phyloP scores from a whole-genome alignment of 495 filamentous ascomycete species.

The Podospora appendiculata region DNA sequence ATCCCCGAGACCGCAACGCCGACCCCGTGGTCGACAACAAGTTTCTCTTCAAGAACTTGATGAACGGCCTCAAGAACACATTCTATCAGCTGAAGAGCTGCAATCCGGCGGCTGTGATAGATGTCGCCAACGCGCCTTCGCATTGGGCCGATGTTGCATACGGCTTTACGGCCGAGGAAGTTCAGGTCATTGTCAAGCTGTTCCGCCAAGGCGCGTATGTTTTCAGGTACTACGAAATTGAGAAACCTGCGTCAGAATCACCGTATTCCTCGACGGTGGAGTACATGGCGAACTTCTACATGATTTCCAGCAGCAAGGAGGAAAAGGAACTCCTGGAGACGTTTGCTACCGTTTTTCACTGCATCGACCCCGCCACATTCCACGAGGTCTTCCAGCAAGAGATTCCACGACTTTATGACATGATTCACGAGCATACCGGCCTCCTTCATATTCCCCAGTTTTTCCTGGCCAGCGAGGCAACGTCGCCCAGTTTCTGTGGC shows the following conservation, averaged over 20 bases:
- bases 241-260: conserved; percentile 67
- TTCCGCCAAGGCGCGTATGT: conserved; percentile 94
- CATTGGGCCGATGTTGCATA: conserved; percentile 96
- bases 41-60: conserved; percentile 96
- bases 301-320: conserved; percentile 84
- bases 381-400: conserved; percentile 97
- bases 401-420: conserved; percentile 91
- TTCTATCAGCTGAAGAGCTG: conserved; percentile 91
- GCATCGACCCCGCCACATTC: conserved; percentile 96
- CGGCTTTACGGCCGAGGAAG: conserved; percentile 95
- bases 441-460: conserved; percentile 95
- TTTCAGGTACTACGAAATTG: conserved; percentile 91
- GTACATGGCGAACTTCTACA: conserved; percentile 87
- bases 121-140: conserved; percentile 66
- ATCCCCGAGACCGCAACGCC: conserved; percentile 79
- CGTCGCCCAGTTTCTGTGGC: conserved; percentile 91
- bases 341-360: conserved; percentile 97
- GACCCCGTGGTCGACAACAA: conserved; percentile 98
- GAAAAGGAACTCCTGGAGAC: conserved; percentile 97
- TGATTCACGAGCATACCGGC: conserved; percentile 95
- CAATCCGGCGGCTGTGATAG: conserved; percentile 64
- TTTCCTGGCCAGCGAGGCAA: conserved; percentile 95
- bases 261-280: conserved; percentile 74
- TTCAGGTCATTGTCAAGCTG: conserved; percentile 91
- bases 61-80: conserved; percentile 93